phyloP scores from a whole-genome alignment of 176 grass and related monocot genomes.

The Phyllostachys edulis region DNA sequence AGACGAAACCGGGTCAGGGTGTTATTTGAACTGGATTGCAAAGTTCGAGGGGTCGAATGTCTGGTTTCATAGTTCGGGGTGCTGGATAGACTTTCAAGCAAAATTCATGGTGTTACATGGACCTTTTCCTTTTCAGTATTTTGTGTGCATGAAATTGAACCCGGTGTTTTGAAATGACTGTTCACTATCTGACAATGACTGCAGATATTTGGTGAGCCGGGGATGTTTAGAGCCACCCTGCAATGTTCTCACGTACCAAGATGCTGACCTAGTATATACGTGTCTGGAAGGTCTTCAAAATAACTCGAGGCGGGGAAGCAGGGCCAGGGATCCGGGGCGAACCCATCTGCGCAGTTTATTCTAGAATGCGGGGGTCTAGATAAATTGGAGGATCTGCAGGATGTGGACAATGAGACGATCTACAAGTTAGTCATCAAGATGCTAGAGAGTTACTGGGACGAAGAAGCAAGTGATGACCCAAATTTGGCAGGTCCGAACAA shows the following conservation, averaged over 20 bases:
- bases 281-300: conserved; percentile 73
- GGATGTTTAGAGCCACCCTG: conserved; percentile 73
- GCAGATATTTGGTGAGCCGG: conserved; percentile 65
- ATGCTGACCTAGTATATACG: conserved; percentile 46
- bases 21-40: too few species aligned
- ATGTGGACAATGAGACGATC: conserved; percentile 41
- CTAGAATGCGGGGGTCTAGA: conserved; percentile 74
- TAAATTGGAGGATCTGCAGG: conserved; percentile 66
- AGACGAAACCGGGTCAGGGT: too few species aligned
- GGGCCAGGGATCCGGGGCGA: conserved; percentile 20
- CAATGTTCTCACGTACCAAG: conserved; percentile 49
- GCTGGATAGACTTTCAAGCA: too few species aligned
- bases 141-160: neutral
- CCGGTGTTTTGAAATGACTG: neutral
- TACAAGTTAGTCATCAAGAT: conserved; percentile 61
- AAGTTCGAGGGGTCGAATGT: too few species aligned
- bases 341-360: conserved; percentile 62
- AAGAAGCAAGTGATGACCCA: conserved; percentile 50
- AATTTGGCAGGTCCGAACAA: neutral
- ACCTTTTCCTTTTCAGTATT: too few species aligned
- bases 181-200: neutral
- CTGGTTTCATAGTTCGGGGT: too few species aligned
- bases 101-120: too few species aligned
- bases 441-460: conserved; percentile 76
- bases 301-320: conserved; percentile 57